Evolutionary conservation across 148 eudicot genomes (phyloP), one percentile per base, ranked within the genome.

Genomic region (Pouteria glomerata): DNA sequence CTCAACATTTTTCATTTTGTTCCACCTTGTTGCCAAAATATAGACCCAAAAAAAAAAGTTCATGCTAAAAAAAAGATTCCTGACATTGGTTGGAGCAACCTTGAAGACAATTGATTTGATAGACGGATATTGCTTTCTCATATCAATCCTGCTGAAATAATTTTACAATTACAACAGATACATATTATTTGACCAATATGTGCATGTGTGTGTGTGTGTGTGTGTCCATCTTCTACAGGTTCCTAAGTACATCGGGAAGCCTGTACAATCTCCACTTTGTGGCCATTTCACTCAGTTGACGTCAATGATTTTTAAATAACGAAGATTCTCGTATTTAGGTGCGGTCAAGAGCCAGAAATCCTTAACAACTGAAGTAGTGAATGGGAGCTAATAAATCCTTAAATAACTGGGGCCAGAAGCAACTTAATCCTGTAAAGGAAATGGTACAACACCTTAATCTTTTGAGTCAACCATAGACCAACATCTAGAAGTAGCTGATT

Each of bases 391-490:
- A 57, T 37, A 19, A 37, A 56, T 39, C 34, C n/a, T 18, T 0
- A 47, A 56, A 39, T 26, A 41, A 39, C 18, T 56, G 15, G 18
- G 0, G 15, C 18, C 19, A 58, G 45, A 41, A 35, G 24, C 0
- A 8, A 41, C 41, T 15, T 3, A 18, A 70, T 31, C 19, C 16
- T 33, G 58, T 16, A 48, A 33, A 74, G 51, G 11, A 27, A 52
- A 50, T 15, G 26, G 15, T 30, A 57, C 57, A 8, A 29, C 63
- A 85, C 89, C 89, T 85, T 85, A 44, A 85, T 78, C 63, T 74
- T 76, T 62, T 85, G 84, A 61, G 79, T 85, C 67, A 85, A 65
- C 89, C 89, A 85, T 33, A 71, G 83, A 68, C 89, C 89, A 74
- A 77, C 69, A 76, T 85, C 86, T 64, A 83, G 68, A 74, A 85